Base-by-base conservation (phyloP, 768 basidiomycete species). In the Strobilomyces dryophilus region DNA sequence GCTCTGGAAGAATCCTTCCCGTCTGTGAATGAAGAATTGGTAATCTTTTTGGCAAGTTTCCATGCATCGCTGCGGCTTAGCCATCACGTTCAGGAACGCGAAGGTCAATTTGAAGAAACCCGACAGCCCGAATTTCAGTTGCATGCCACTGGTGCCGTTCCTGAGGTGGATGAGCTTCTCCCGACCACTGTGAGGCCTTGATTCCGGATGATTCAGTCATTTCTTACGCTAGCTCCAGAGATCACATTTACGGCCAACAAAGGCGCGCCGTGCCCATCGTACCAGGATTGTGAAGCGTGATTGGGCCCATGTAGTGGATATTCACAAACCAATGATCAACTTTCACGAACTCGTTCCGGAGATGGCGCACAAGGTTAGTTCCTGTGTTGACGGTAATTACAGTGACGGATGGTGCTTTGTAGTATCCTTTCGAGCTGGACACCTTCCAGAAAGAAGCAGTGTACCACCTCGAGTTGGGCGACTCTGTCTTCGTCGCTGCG, bases 361-460 rank as follows among this genome's bases (percentile, higher is more conserved):
- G 51, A 94, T 95, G 92, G 95, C 95, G 0, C 91, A 91, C 69
- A 85, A 92, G 75, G 94, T 91, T 45, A 60, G 71, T 49, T 36
- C 20, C 21, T 39, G 17, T 39, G 17, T 40, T 44, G 26, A n/a
- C 12, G 44, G 26, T 37, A 4, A 36, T 45, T 24, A 17, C 29
- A 42, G 27, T 60, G 46, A 65, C 35, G 27, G 41, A 50, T 24
- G 40, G 49, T 35, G 32, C 44, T 39, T 26, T 4, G n/a, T 46
- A 92, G 94, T 99, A 98, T 72, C 95, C 97, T n/a, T 99, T 99
- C 71, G 92, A 97, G 66, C 79, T 99, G 29, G 97, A 99, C 69
- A 95, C 87, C 0, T 99, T 98, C 74, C 97, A 99, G 70, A 98
- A 98, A 68, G 93, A 98, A 67, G 97, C 97, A 1, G 92, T 98